Percentiles rank a stretch among this genome's conserved stretches.
Conservation (phyloP, 768 basidiomycete genomes). For the Psilocybe tampanensis region DNA sequence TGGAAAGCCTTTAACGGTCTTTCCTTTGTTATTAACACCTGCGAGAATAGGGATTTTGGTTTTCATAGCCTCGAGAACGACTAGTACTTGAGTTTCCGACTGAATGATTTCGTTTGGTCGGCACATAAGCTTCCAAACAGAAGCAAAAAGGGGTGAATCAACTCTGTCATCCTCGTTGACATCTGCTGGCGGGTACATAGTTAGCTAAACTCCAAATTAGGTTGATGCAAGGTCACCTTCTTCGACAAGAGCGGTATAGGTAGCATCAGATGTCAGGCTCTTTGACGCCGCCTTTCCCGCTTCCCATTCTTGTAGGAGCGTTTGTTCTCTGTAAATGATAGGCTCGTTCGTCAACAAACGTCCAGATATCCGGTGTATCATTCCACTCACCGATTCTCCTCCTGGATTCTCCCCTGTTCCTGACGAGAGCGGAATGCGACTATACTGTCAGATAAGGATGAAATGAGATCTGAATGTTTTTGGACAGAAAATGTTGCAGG, state of each 20-base stretch:
- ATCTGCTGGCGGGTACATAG: background rate
- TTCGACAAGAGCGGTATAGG: background rate
- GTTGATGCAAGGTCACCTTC: background rate
- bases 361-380: background rate
- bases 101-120: constrained; percentile 42
- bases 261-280: background rate
- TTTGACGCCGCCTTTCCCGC: background rate
- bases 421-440: constrained; percentile 43
- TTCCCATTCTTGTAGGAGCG: constrained; percentile 47
- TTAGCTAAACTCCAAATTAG: too few relatives aligned
- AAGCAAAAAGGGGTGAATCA: constrained; percentile 42
- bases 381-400: constrained; percentile 42
- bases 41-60: constrained; percentile 55
- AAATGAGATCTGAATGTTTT: constrained; percentile 45
- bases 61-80: constrained; percentile 70
- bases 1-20: constrained; percentile 38
- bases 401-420: constrained; percentile 31
- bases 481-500: constrained; percentile 53
- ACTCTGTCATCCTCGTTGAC: constrained; percentile 15
- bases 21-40: constrained; percentile 47
- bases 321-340: constrained; percentile 37
- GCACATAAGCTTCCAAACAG: constrained; percentile 54
- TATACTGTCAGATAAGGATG: constrained; percentile 43
- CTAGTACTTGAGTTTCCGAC: constrained; percentile 42
- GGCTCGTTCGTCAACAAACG: background rate